Percentiles rank a stretch among this genome's conserved stretches.
These are phyloP conservation scores for Bipolaris gigantea DNA, from an alignment of 2,329 filamentous ascomycete species.

Conservation along the genomic window DNA sequence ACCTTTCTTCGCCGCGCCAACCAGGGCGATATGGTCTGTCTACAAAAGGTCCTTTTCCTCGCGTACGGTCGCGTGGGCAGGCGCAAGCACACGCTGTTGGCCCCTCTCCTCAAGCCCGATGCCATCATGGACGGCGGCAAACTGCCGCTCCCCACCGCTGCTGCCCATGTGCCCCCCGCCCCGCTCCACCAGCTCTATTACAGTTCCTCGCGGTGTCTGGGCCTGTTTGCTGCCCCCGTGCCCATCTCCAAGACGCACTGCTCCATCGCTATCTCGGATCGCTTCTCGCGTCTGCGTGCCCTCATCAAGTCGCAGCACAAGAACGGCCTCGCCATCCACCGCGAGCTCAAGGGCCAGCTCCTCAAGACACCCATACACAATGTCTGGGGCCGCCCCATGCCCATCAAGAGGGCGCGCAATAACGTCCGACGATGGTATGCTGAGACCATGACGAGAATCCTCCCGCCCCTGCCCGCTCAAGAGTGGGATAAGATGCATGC, in stretches of 20 bases:
- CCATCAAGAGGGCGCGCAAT: conserved; percentile 49
- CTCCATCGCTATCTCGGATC: conserved; percentile 33
- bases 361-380: conserved; percentile 50
- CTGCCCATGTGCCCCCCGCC: conserved; percentile 14
- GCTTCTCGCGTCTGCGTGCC: conserved; percentile 36
- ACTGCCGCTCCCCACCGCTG: neutral
- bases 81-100: conserved; percentile 52
- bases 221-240: conserved; percentile 37
- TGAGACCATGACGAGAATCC: conserved; percentile 45
- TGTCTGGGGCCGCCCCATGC: conserved; percentile 52
- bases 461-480: conserved; percentile 49
- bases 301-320: conserved; percentile 32
- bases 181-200: conserved; percentile 44
- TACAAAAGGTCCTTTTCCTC: conserved; percentile 57
- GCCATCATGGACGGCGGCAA: conserved; percentile 9
- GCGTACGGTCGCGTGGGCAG: conserved; percentile 62
- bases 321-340: conserved; percentile 20
- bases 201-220: conserved; percentile 34
- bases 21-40: conserved; percentile 54
- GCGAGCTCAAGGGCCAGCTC: conserved; percentile 26
- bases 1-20: conserved; percentile 58
- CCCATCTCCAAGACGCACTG: conserved; percentile 14
- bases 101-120: conserved; percentile 30
- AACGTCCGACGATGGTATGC: conserved; percentile 50
- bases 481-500: conserved; percentile 51